A percentile compares a stretch with the other conserved stretches of the same genome.
These are phyloP conservation scores for Pisolithus albus DNA, from an alignment of 768 basidiomycete genomes.

Conservation along the genomic window DNA sequence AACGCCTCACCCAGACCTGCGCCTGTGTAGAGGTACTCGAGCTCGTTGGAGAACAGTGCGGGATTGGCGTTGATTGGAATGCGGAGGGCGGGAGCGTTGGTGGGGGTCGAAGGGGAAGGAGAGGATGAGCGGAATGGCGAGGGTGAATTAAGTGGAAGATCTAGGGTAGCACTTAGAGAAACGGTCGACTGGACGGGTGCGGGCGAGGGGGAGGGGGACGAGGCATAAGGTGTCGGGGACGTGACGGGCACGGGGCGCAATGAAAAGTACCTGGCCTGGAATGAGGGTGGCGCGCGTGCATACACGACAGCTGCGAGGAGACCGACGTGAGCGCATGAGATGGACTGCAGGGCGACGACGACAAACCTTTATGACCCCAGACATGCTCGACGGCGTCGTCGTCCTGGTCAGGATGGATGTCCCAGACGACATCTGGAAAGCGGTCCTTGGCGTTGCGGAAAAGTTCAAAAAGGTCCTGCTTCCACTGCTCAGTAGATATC, in stretches of 20 bases:
- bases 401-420: slow-evolving; percentile 48
- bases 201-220: slow-evolving; percentile 46
- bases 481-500: slow-evolving; percentile 70
- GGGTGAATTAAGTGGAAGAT: slow-evolving; percentile 34
- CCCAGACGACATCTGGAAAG: slow-evolving; percentile 98
- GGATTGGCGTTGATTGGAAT: slow-evolving; percentile 66
- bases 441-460: slow-evolving; percentile 83
- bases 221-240: slow-evolving; percentile 43
- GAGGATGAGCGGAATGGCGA: slow-evolving; percentile 41
- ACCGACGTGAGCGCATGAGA: not conserved
- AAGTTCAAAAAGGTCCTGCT: slow-evolving; percentile 67
- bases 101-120: slow-evolving; percentile 39
- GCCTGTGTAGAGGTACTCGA: slow-evolving; percentile 93
- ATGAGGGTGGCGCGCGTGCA: slow-evolving; percentile 86
- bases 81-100: slow-evolving; percentile 45
- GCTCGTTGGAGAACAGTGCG: slow-evolving; percentile 78
- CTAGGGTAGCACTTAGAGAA: slow-evolving; percentile 47
- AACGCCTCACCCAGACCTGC: slow-evolving; percentile 84
- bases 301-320: slow-evolving; percentile 74
- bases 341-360: not conserved
- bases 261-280: slow-evolving; percentile 85
- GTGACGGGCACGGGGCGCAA: slow-evolving; percentile 54
- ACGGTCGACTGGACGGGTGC: slow-evolving; percentile 54
- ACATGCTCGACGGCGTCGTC: slow-evolving; percentile 53
- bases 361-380: slow-evolving; percentile 92